Evolutionary conservation across 2,329 filamentous ascomycete genomes (phyloP).

Genomic region (Dissoconium aciculare): DNA sequence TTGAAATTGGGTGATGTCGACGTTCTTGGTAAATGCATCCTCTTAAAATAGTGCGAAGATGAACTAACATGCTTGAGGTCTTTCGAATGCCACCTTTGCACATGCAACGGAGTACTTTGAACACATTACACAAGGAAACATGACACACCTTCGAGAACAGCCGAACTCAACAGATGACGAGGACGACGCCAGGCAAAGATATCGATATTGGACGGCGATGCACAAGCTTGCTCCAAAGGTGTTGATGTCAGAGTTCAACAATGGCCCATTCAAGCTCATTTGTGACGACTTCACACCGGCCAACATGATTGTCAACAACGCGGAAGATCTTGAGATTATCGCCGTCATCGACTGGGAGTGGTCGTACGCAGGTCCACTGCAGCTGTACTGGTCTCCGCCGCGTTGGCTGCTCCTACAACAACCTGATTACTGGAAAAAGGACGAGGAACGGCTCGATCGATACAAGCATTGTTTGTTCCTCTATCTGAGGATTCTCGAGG

Average conservation of each 20-base stretch:
- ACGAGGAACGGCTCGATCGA: neutral
- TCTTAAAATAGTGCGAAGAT: conserved; percentile 3
- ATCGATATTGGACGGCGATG: conserved; percentile 10
- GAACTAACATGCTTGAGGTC: conserved; percentile 3
- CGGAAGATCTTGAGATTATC: conserved; percentile 23
- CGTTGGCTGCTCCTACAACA: conserved; percentile 3
- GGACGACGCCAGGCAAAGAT: conserved; percentile 17
- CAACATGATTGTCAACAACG: conserved; percentile 28
- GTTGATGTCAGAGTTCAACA: conserved; percentile 11
- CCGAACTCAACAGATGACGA: conserved; percentile 14
- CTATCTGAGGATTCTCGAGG: neutral
- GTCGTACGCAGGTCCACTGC: conserved; percentile 28
- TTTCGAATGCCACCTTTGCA: conserved; percentile 3
- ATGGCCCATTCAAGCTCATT: conserved; percentile 27
- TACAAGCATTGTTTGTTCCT: neutral
- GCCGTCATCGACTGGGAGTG: conserved; percentile 30
- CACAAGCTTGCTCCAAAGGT: conserved; percentile 1
- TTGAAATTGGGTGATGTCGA: conserved; percentile 4
- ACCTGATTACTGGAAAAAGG: neutral
- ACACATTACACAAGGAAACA: conserved; percentile 13
- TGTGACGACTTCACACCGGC: conserved; percentile 27
- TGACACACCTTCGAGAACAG: conserved; percentile 15
- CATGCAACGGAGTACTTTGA: conserved; percentile 12
- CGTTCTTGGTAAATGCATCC: conserved; percentile 3
- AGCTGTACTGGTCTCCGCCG: conserved; percentile 20